Base-by-base conservation (phyloP, 1,284 basidiomycete species). In the Trichosporon ovoides region DNA sequence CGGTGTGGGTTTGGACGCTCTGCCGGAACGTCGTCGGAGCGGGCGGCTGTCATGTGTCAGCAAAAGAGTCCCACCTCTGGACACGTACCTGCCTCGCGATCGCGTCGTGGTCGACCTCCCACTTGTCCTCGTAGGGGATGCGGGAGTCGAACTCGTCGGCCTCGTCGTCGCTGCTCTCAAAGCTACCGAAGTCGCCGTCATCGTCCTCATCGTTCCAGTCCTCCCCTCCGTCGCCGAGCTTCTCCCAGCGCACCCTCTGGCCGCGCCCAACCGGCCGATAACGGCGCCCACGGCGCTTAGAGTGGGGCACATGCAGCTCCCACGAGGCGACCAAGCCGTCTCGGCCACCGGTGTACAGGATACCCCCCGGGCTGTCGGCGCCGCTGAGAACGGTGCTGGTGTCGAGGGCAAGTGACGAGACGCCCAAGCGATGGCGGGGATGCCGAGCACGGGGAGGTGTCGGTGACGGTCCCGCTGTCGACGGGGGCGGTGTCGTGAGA, bases 271-370 rank as follows among this genome's bases (percentile, higher is more conserved):
- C 51, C 57, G 61, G 43, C 54, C 70, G 59, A 55, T 78, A 79
- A 56, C 81, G 80, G 9, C 69, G 71, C 14, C 70, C 66, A 38
- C 80, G 66, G 22, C 73, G 71, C 60, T 78, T 69, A 38, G 68
- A 77, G 80, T 87, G 85, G 1, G 84, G 81, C 12, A 96, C 78
- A 7, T 83, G 84, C 13, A 98, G 81, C 72, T 98, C 92, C 92
- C 94, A 98, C 3, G 87, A 84, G 43, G 91, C 87, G 36, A 98
- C 82, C 35, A 95, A 82, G 0, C 96, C 95, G 78, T 98, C 95
- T 53, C 93, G 81, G 11, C 92, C 94, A 28, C 88, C 94, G 1
- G 91, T 88, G 74, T 98, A 98, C 10, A 98, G 80, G 52, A 98
- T 95, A 1, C 96, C 95, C 63, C 88, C 85, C 0, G 95, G 94